phyloP scores from a whole-genome alignment of 2,329 filamentous ascomycete genomes.

The Cladorrhinum sp. region DNA sequence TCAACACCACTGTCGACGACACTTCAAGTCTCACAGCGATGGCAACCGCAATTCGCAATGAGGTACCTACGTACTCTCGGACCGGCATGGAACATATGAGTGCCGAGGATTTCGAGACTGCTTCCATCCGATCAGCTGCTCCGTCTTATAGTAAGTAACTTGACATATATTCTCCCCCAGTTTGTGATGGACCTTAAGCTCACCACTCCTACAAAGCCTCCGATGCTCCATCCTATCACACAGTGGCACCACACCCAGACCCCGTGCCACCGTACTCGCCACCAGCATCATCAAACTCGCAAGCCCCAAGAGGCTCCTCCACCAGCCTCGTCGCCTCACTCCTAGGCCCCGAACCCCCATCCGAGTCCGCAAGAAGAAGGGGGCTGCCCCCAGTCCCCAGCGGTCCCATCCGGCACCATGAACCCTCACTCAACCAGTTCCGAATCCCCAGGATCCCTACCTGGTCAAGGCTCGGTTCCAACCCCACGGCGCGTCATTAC shows the following conservation, averaged over 20 bases:
- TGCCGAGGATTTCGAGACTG: constrained; percentile 62
- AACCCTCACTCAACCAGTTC: constrained; percentile 47
- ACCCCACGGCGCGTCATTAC: constrained; percentile 59
- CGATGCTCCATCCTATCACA: constrained; percentile 63
- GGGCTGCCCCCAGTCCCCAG: constrained; percentile 53
- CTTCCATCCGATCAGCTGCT: constrained; percentile 64
- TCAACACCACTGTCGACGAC: not conserved
- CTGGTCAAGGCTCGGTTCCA: constrained; percentile 55
- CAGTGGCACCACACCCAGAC: constrained; percentile 47
- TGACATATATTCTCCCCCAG: not conserved
- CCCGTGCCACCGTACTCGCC: constrained; percentile 52
- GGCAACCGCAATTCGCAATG: constrained; percentile 18
- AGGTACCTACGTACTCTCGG: constrained; percentile 16
- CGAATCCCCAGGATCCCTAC: constrained; percentile 55
- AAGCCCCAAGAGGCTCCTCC: not conserved
- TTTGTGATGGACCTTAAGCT: not conserved
- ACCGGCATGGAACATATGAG: constrained; percentile 31
- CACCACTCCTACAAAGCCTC: constrained; percentile 45
- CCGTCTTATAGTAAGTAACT: constrained; percentile 60
- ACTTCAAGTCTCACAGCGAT: not conserved
- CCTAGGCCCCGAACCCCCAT: constrained; percentile 16
- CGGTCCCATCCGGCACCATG: constrained; percentile 25
- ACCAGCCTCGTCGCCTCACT: constrained; percentile 15
- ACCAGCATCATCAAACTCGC: constrained; percentile 21
- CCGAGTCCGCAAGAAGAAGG: constrained; percentile 26